Evolutionary conservation across 192 early-diverging fungal species (phyloP).

Genomic region (Backusella sp.): DNA sequence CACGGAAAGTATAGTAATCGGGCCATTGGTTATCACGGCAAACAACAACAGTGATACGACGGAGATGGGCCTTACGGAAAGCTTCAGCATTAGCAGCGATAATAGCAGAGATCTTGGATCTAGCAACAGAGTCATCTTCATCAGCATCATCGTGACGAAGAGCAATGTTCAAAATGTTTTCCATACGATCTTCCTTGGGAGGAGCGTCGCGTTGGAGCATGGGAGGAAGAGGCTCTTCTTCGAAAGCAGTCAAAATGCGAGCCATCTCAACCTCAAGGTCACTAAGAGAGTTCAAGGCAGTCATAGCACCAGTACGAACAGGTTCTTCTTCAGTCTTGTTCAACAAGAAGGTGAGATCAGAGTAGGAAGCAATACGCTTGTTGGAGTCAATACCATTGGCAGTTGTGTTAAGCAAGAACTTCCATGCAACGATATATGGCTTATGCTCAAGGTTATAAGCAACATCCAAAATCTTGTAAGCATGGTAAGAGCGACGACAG

Average conservation of each 20-base stretch:
- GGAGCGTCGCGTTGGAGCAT: conserved; percentile 16
- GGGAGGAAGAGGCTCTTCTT: conserved; percentile 33
- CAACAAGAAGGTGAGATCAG: conserved; percentile 78
- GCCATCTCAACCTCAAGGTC: conserved; percentile 68
- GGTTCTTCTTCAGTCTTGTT: conserved; percentile 71
- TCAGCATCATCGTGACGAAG: conserved; percentile 63
- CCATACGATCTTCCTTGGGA: conserved; percentile 42
- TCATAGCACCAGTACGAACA: conserved; percentile 85
- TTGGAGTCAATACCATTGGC: conserved; percentile 44
- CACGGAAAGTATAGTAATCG: conserved; percentile 96
- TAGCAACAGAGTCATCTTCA: conserved; percentile 66
- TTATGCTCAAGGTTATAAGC: conserved; percentile 64
- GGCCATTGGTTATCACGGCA: conserved; percentile 81
- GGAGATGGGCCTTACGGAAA: conserved; percentile 77
- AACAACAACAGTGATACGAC: conserved; percentile 89
- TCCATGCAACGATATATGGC: conserved; percentile 76
- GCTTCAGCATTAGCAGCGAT: conserved; percentile 54
- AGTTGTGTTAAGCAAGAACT: conserved; percentile 62
- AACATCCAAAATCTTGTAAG: conserved; percentile 90
- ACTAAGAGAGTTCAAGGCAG: conserved; percentile 64
- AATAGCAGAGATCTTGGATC: conserved; percentile 61
- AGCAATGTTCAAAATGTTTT: conserved; percentile 87
- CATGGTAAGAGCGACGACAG: conserved; percentile 95
- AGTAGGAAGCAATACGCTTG: conserved; percentile 75
- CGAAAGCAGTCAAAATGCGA: conserved; percentile 61